Evolutionary conservation across 2,329 filamentous ascomycete species (phyloP), one percentile per base, ranked within the genome.

Genomic region (Periglandula ipomoeae): DNA sequence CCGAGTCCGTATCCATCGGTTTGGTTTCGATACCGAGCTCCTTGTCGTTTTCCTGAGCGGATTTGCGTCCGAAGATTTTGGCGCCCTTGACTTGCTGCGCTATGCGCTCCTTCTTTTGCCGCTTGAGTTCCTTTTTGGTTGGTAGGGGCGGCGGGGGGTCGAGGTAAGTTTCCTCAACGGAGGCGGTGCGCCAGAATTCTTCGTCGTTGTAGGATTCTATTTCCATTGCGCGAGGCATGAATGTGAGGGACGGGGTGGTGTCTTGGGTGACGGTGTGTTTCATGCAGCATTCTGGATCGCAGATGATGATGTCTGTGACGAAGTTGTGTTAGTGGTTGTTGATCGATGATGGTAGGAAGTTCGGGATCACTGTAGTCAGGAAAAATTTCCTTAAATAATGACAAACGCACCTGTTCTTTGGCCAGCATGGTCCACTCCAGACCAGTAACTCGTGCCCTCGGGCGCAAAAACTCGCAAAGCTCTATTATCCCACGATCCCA

Each of bases 201-300:
- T n/a, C n/a, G n/a, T n/a, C n/a, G n/a, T n/a, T n/a, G n/a, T n/a
- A n/a, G n/a, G n/a, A n/a, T n/a, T n/a, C n/a, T n/a, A n/a, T n/a
- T n/a, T n/a, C n/a, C n/a, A n/a, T n/a, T n/a, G n/a, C n/a, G n/a
- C n/a, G n/a, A n/a, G n/a, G n/a, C 58, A 62, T 61, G 20, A 61
- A 62, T 3, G 58, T 62, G 2, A 61, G 48, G 4, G 60, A 58
- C 0, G 54, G 57, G 0, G 46, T 58, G 9, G 47, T 22, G 9
- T 59, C 49, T 1, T 51, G 43, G 1, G 59, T 61, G 27, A 50
- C 53, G 9, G 53, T 49, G 20, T 60, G 44, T 10, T 48, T 52
- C 56, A 61, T 61, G 7, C 38, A 50, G 19, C 59, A 52, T 3
- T 41, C 42, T 2, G 57, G 59, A 23, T 60, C 60, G 27, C 59